These are phyloP conservation scores for Amanita thiersii DNA, from an alignment of 768 basidiomycete species.

Conservation along the genomic window DNA sequence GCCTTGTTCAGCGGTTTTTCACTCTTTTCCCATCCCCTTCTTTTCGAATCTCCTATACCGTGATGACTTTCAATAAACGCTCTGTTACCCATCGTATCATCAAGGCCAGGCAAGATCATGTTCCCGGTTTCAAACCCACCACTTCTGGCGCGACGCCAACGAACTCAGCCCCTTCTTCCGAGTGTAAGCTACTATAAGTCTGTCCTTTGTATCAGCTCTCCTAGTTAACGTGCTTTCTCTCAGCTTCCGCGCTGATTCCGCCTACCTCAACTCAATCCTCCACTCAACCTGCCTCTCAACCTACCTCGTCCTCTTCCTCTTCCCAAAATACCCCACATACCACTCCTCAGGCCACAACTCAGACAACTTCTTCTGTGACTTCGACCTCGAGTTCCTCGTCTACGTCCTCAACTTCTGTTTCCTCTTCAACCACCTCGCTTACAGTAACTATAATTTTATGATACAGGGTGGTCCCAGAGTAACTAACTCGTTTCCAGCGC, in stretches of 20 bases:
- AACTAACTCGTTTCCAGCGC: neutral
- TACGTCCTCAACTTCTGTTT: neutral
- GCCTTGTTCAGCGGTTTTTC: neutral
- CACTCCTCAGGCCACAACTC: conserved; percentile 3
- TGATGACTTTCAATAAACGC: neutral
- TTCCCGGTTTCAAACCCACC: conserved; percentile 5
- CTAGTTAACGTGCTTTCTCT: no score
- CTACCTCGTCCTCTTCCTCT: neutral
- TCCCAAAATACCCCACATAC: neutral
- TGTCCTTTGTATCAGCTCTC: no score
- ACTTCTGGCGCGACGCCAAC: neutral
- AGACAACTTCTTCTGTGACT: conserved; percentile 15
- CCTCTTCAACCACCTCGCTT: neutral
- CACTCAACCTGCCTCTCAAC: no score
- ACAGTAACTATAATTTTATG: neutral
- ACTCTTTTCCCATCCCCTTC: conserved; percentile 1
- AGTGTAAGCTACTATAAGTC: neutral
- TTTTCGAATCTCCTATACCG: neutral
- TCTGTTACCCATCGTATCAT: neutral
- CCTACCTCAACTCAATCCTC: no score
- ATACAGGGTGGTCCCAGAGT: neutral
- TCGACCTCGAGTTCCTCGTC: conserved; percentile 9
- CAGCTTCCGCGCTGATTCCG: no score
- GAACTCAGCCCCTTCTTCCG: neutral
- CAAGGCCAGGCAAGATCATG: neutral